phyloP scores from a whole-genome alignment of 192 early-diverging fungal genomes.

The Funneliformis mosseae region DNA sequence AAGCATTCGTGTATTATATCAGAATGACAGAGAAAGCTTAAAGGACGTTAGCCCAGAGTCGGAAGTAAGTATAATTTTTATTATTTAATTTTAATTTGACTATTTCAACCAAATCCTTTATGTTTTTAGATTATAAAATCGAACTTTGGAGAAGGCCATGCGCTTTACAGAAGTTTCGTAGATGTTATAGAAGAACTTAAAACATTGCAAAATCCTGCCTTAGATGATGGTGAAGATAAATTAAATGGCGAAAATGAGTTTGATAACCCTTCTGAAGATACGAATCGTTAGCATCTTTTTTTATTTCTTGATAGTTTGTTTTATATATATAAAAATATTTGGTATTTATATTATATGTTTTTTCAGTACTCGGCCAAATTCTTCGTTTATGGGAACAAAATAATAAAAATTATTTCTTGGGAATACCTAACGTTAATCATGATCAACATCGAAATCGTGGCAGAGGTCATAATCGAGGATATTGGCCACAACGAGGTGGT shows the following conservation, averaged over 20 bases:
- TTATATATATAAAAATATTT: not conserved
- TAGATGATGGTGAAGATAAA: not conserved
- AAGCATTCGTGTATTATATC: constrained; percentile 26
- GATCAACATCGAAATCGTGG: constrained; percentile 26
- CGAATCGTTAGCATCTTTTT: not conserved
- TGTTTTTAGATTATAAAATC: constrained; percentile 42
- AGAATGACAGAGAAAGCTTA: constrained; percentile 45
- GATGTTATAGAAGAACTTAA: constrained; percentile 44
- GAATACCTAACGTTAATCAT: not conserved
- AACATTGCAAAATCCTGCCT: not conserved
- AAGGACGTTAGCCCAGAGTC: constrained; percentile 44
- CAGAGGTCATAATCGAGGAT: constrained; percentile 37
- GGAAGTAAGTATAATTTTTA: constrained; percentile 38
- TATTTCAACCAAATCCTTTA: not conserved
- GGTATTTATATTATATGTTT: not conserved
- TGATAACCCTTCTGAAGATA: not conserved
- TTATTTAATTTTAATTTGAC: not conserved
- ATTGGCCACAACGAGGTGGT: constrained; percentile 35
- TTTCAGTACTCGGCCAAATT: constrained; percentile 28
- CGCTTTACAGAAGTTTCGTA: constrained; percentile 43
- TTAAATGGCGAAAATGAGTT: not conserved
- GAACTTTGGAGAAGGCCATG: constrained; percentile 42
- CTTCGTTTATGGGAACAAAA: constrained; percentile 39
- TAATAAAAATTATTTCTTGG: constrained; percentile 24
- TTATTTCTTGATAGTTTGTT: not conserved